Evolutionary conservation across 345 rosid genomes (phyloP).

Genomic region (Brassica nigra): DNA sequence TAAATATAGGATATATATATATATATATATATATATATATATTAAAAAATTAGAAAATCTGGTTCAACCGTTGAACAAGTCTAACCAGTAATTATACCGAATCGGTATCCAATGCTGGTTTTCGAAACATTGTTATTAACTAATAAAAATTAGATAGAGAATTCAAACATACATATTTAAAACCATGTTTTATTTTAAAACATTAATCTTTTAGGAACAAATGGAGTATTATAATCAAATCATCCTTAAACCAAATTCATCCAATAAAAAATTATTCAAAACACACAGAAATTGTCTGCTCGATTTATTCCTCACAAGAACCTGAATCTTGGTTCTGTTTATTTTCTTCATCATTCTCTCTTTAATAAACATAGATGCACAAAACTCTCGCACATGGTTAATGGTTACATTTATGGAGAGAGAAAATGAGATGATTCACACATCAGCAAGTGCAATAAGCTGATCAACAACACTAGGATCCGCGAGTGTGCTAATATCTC

Average conservation of each 20-base stretch:
- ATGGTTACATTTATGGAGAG: conserved; percentile 7
- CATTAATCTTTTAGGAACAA: too few species aligned
- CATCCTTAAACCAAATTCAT: not conserved
- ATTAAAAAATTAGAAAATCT: too few species aligned
- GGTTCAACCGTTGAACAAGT: too few species aligned
- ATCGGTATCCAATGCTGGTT: too few species aligned
- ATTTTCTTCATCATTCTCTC: not conserved
- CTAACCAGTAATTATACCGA: too few species aligned
- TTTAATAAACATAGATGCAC: conserved; percentile 5
- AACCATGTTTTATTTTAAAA: too few species aligned
- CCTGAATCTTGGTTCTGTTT: conserved; percentile 18
- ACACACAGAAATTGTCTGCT: conserved; percentile 3
- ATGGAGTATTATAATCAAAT: not conserved
- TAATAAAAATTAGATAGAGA: too few species aligned
- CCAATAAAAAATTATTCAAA: not conserved
- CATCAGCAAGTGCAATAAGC: conserved; percentile 75
- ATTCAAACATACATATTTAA: too few species aligned
- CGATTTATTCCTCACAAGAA: conserved; percentile 9
- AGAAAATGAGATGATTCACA: not conserved
- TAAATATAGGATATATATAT: too few species aligned
- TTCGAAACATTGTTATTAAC: too few species aligned
- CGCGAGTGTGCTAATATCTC: conserved; percentile 93
- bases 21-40: too few species aligned
- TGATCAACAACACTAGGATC: conserved; percentile 82
- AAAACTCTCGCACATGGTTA: conserved; percentile 13